Evolutionary conservation across 2,329 filamentous ascomycete genomes (phyloP).

Genomic region (Aspergillus brunneoviolaceus): DNA sequence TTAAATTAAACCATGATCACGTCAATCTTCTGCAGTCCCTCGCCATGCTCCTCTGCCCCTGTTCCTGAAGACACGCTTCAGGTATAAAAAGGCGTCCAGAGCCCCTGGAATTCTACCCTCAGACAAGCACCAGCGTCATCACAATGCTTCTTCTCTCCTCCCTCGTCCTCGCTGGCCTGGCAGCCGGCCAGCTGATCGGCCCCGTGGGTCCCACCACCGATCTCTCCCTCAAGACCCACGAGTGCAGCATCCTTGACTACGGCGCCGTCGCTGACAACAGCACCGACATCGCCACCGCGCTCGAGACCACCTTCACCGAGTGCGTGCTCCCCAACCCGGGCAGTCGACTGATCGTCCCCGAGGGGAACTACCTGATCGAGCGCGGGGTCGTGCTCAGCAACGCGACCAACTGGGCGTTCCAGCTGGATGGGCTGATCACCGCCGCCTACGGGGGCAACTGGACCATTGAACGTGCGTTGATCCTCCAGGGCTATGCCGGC

Average conservation of each 20-base stretch:
- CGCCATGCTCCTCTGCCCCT: neutral
- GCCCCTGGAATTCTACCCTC: no score
- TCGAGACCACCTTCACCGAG: slow-evolving; percentile 27
- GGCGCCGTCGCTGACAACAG: slow-evolving; percentile 30
- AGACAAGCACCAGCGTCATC: neutral
- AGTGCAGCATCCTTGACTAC: slow-evolving; percentile 37
- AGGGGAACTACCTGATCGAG: slow-evolving; percentile 30
- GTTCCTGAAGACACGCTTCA: neutral
- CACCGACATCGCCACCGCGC: slow-evolving; percentile 32
- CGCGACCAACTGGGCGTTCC: slow-evolving; percentile 37
- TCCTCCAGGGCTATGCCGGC: slow-evolving; percentile 32
- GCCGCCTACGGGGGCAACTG: slow-evolving; percentile 31
- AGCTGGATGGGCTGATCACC: slow-evolving; percentile 35
- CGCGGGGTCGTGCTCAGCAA: slow-evolving; percentile 28
- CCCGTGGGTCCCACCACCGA: slow-evolving; percentile 30
- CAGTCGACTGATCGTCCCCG: slow-evolving; percentile 28
- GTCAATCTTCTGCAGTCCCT: no score
- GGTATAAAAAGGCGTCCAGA: no score
- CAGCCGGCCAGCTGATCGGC: slow-evolving; percentile 19
- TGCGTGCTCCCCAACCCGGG: slow-evolving; percentile 24
- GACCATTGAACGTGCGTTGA: slow-evolving; percentile 28
- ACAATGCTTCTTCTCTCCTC: neutral
- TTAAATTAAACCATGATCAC: no score
- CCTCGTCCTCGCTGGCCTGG: neutral
- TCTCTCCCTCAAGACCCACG: slow-evolving; percentile 26